Percentiles rank a stretch among this genome's conserved stretches.
These are phyloP conservation scores for Raphanus sativus DNA, from an alignment of 345 rosid species.

Conservation along the genomic window DNA sequence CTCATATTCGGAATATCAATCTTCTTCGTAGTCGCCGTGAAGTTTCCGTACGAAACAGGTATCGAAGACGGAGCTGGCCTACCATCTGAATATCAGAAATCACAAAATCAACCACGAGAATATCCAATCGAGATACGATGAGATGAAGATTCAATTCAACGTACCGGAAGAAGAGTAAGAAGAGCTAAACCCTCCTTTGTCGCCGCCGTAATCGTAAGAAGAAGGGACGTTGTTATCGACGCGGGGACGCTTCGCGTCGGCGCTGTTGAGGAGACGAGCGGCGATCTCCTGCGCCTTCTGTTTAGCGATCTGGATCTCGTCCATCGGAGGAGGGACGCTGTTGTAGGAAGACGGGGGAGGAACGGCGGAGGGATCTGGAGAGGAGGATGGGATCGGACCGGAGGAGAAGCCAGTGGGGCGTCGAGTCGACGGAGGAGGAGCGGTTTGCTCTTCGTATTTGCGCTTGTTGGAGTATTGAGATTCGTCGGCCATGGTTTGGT, in stretches of 20 bases:
- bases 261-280: constrained; percentile 67
- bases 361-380: constrained; percentile 48
- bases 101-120: not conserved
- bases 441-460: constrained; percentile 78
- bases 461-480: constrained; percentile 89
- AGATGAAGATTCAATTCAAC: not conserved
- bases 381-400: constrained; percentile 48
- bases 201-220: constrained; percentile 51
- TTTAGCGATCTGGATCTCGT: constrained; percentile 85
- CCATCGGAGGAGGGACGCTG: constrained; percentile 72
- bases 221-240: constrained; percentile 71
- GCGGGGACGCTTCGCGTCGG: constrained; percentile 78
- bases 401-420: constrained; percentile 89
- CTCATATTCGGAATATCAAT: constrained; percentile 88
- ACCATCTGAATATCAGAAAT: constrained; percentile 43
- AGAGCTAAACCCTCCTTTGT: constrained; percentile 66
- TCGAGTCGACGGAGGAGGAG: constrained; percentile 61
- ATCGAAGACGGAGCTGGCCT: constrained; percentile 52
- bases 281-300: constrained; percentile 93
- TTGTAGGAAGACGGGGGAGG: constrained; percentile 59
- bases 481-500: constrained; percentile 78
- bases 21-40: constrained; percentile 74
- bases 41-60: constrained; percentile 67
- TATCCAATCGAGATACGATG: not conserved
- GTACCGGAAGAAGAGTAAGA: constrained; percentile 49